A percentile compares a stretch with the other conserved stretches of the same genome.
These are phyloP conservation scores for Naganishia liquefaciens DNA, from an alignment of 1,284 basidiomycete species.

Conservation along the genomic window DNA sequence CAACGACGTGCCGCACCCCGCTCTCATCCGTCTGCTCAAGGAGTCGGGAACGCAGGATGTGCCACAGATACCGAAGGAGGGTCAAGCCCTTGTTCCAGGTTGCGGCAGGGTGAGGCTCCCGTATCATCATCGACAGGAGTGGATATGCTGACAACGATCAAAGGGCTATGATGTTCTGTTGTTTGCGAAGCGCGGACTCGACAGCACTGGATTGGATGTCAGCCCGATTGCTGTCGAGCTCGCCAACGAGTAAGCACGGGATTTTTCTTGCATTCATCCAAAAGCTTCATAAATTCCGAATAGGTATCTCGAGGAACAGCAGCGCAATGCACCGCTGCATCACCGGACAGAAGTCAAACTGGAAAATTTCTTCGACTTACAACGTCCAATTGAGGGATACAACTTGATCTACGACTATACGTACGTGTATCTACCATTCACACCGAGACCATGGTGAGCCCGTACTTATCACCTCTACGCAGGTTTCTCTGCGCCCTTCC, in stretches of 20 bases:
- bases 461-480: neutral
- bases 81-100: conserved; percentile 68
- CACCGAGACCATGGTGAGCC: neutral
- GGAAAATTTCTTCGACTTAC: conserved; percentile 62
- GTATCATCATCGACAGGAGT: neutral
- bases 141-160: conserved; percentile 5
- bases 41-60: conserved; percentile 52
- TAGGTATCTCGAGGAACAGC: conserved; percentile 39
- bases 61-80: conserved; percentile 59
- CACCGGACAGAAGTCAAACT: conserved; percentile 51
- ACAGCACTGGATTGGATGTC: conserved; percentile 62
- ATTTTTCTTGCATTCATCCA: neutral
- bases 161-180: conserved; percentile 71
- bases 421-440: conserved; percentile 53
- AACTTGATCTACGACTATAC: conserved; percentile 70
- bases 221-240: conserved; percentile 60
- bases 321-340: conserved; percentile 10
- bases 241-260: conserved; percentile 57
- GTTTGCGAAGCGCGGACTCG: conserved; percentile 58
- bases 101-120: conserved; percentile 63
- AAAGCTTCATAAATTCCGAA: conserved; percentile 5
- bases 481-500: conserved; percentile 73
- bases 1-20: conserved; percentile 59
- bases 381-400: conserved; percentile 55
- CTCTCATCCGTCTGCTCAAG: conserved; percentile 60